Conservation (phyloP, 768 basidiomycete genomes). For the Agrocybe chaxingu region DNA sequence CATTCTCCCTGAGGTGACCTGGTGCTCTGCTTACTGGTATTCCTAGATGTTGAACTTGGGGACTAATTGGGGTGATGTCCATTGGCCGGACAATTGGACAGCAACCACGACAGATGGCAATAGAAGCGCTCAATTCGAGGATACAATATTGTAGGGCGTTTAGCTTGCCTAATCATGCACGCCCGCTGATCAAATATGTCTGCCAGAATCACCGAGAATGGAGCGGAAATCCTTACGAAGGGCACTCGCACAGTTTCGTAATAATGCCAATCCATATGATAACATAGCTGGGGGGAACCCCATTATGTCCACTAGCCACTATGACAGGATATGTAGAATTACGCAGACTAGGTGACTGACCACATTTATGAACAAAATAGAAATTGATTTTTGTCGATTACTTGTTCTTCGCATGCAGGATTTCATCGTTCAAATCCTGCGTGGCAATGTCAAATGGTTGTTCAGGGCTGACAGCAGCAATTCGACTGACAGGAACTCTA, state of each 20-base stretch:
- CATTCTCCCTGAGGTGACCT: conserved; percentile 3
- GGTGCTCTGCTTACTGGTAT: conserved; percentile 7
- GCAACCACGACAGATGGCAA: conserved; percentile 91
- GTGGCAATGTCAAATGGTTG: conserved; percentile 67
- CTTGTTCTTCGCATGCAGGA: conserved; percentile 28
- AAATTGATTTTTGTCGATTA: neutral
- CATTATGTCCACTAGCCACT: neutral
- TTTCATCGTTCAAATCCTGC: conserved; percentile 64
- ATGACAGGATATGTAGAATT: neutral
- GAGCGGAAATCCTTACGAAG: conserved; percentile 83
- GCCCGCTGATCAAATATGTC: neutral
- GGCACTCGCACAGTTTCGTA: conserved; percentile 20
- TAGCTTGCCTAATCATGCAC: neutral
- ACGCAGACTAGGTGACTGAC: conserved; percentile 1
- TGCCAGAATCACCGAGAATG: conserved; percentile 83
- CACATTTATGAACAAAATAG: neutral
- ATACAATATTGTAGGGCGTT: conserved; percentile 83
- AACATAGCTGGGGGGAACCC: neutral
- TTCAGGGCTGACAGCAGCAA: conserved; percentile 53
- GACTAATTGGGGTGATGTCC: conserved; percentile 66
- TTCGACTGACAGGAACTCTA: conserved; percentile 57
- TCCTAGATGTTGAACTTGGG: conserved; percentile 91
- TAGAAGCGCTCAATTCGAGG: conserved; percentile 94
- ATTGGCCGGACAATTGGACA: conserved; percentile 97
- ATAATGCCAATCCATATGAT: neutral